Evolutionary conservation across 2,329 filamentous ascomycete genomes (phyloP).

Genomic region (Plenodomus lindquistii): DNA sequence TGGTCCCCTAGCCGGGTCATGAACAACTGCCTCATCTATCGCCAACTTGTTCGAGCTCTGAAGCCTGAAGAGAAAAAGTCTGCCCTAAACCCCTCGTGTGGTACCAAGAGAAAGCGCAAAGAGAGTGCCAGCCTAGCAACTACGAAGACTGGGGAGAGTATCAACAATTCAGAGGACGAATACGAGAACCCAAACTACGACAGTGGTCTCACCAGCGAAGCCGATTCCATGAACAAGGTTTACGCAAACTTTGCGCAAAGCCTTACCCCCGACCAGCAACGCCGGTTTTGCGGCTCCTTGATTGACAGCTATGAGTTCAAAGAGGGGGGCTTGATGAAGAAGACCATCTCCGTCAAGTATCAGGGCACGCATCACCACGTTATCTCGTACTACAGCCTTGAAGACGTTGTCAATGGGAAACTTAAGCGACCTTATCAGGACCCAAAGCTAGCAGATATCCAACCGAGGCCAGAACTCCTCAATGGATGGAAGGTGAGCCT

Average conservation of each 20-base stretch:
- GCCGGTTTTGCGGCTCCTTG: constrained; percentile 75
- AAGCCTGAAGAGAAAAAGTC: constrained; percentile 45
- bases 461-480: constrained; percentile 39
- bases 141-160: constrained; percentile 34
- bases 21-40: constrained; percentile 83
- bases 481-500: constrained; percentile 44
- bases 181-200: constrained; percentile 37
- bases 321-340: constrained; percentile 80
- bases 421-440: constrained; percentile 43
- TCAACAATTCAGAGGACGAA: constrained; percentile 38
- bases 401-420: constrained; percentile 64
- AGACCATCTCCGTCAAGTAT: constrained; percentile 82
- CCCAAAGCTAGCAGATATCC: constrained; percentile 37
- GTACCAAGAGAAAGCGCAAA: constrained; percentile 44
- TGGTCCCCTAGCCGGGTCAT: constrained; percentile 90
- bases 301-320: constrained; percentile 93
- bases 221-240: constrained; percentile 35
- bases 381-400: constrained; percentile 84
- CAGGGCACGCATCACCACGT: constrained; percentile 79
- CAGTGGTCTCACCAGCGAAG: constrained; percentile 21
- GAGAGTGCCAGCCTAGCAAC: constrained; percentile 31
- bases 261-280: constrained; percentile 54
- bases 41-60: constrained; percentile 62
- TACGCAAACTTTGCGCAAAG: constrained; percentile 46
- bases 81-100: constrained; percentile 41